Evolutionary conservation across 106 monocot species (phyloP).

Genomic region (Alisma plantagoaquatica): DNA sequence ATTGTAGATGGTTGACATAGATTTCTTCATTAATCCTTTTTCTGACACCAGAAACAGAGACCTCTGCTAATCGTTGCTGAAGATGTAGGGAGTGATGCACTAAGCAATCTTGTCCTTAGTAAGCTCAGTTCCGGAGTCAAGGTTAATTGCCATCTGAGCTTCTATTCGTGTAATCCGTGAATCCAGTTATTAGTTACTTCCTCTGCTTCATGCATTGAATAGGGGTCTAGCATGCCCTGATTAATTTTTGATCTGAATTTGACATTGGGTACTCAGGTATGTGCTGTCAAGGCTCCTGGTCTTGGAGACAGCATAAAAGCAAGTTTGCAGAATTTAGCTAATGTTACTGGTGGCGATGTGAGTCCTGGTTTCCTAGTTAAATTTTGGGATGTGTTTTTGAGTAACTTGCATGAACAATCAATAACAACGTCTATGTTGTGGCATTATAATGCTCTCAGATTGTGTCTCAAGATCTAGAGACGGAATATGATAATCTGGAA

Average conservation of each 20-base stretch:
- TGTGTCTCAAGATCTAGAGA: constrained; percentile 4
- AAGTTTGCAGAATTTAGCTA: constrained; percentile 7
- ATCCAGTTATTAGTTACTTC: background rate
- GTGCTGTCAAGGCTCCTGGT: constrained; percentile 14
- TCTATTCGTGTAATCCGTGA: too few species aligned
- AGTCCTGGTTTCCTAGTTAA: background rate
- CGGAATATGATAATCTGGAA: constrained; percentile 6
- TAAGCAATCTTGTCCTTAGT: constrained; percentile 9
- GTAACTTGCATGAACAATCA: background rate
- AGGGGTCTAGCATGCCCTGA: too few species aligned
- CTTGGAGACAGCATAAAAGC: constrained; percentile 12
- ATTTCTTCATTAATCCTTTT: too few species aligned
- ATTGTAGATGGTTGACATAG: background rate
- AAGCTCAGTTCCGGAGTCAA: constrained; percentile 16
- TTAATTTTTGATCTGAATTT: too few species aligned
- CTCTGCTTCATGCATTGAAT: too few species aligned
- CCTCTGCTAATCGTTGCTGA: constrained; percentile 14
- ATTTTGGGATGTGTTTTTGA: background rate
- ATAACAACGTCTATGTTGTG: too few species aligned
- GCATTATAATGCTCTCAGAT: too few species aligned
- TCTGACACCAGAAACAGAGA: constrained; percentile 9
- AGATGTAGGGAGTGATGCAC: constrained; percentile 12
- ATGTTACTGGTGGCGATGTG: constrained; percentile 10
- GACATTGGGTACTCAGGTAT: too few species aligned
- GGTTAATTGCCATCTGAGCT: too few species aligned